Base-by-base conservation (phyloP, 257 asterid genomes). In the Rubia yunnanensis region DNA sequence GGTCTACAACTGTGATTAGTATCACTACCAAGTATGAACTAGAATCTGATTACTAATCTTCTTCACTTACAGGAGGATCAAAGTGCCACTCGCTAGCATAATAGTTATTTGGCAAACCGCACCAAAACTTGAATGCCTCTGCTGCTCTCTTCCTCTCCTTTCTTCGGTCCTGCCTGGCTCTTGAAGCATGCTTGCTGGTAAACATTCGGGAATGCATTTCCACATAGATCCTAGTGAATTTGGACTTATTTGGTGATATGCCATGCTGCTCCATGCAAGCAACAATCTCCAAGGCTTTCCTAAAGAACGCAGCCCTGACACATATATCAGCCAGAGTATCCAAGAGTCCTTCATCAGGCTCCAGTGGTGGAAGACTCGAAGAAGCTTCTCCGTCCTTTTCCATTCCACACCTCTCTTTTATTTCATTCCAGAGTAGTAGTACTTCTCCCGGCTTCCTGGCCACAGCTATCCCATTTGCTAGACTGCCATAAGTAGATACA, bases 171-270 rank as follows among this genome's bases (percentile, higher is more conserved):
- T 85, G 94, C 60, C 99, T 77, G 38, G 99, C 95, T 76, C 82
- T 78, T 7, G 99, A 94, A 5, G 99, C 97, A n/a, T 94, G 99
- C 90, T 94, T 94, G 63, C 99, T 94, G 1, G 99, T 86, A 82
- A 89, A 94, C 97, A 94, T 94, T 78, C 92, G 83, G 13, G 97
- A 88, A 75, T 94, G 99, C 99, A 94, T 89, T 84, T 94, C 99
- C 30, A 94, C 96, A 13, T 88, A 90, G 49, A 94, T 94, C 77
- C 95, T 81, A 73, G 87, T 87, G 64, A 82, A 94, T 88, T 92
- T 92, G 1, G 95, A 82, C 79, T 91, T 89, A 72, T 94, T 94
- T 10, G 97, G 95, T 23, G 84, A 77, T 61, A 94, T 89, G 8
- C 92, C 97, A 7, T 89, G 72, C 65, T 83, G 85, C 78, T 94